Base-by-base conservation (phyloP, 805 yeast species). In the Metschnikowia kunwiensis region DNA sequence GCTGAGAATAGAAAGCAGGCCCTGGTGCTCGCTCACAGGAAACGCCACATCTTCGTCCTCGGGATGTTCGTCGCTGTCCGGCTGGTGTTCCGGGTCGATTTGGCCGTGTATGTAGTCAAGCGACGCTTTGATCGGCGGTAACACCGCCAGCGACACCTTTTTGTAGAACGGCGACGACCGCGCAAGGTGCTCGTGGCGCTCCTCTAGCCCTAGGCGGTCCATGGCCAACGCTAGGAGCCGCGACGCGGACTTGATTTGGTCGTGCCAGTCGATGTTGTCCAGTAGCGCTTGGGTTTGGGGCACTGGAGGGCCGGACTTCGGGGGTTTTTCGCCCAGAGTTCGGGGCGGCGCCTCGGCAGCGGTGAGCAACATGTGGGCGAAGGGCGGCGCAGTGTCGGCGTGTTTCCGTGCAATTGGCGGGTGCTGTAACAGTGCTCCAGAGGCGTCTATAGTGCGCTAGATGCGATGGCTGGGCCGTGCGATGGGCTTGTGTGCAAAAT, bases 41-140 rank as follows among this genome's bases (percentile, higher is more conserved):
- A 27, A 32, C 1, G 67, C 68, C 13, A 50, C 44, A 35, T 64
- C 70, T 6, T 47, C 46, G 7, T 60, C 67, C 4, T 56, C 64
- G 16, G 19, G 23, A 13, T 17, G 7, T n/a, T 28, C 41, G 11
- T 13, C 24, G 7, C 8, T 20, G 2, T 13, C 18, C 12, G 13
- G 29, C n/a, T 14, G 33, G 16, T 17, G 32, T 15, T 24, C 39
- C 5, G 22, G 23, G 15, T 27, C 40, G 6, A n/a, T 12, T 10
- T 20, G 31, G 16, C 34, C 27, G 15, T 43, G 34, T 10, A 45
- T 18, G 25, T 24, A 45, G 34, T 39, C 34, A 3, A 45, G 15
- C 2, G 48, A 42, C 7, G 30, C 24, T 22, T 33, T 46, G 24
- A 50, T 19, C 12, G 53, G 48, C 21, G 54, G 51, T 11, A 49